phyloP scores from a whole-genome alignment of 805 yeast genomes.

The Yarrowia sp. region DNA sequence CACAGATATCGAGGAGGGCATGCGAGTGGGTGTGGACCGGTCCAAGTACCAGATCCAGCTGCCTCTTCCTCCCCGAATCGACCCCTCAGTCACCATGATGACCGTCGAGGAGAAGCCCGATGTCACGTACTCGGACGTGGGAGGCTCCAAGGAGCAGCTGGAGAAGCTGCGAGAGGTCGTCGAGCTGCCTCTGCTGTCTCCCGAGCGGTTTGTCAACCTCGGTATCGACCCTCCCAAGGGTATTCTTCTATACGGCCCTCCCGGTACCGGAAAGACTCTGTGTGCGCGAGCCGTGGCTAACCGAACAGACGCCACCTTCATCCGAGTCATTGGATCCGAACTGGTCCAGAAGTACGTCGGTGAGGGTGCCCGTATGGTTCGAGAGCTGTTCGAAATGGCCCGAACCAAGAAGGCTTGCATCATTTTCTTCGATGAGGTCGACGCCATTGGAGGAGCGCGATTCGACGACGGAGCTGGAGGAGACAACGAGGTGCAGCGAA shows the following conservation, averaged over 20 bases:
- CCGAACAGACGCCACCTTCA: constrained; percentile 98
- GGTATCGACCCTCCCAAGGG: constrained; percentile 99
- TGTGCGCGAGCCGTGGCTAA: constrained; percentile 99
- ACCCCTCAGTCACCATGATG: constrained; percentile 99
- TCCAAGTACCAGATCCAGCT: constrained; percentile 95
- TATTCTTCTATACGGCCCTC: constrained; percentile 94
- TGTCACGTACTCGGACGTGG: constrained; percentile 97
- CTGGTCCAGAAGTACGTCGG: constrained; percentile 98
- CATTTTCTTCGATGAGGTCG: constrained; percentile 97
- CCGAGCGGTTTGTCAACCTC: constrained; percentile 93
- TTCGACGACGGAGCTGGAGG: constrained; percentile 99
- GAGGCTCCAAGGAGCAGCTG: constrained; percentile 98
- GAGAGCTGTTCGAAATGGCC: constrained; percentile 99
- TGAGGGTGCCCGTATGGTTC: constrained; percentile 99
- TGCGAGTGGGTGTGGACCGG: constrained; percentile 99
- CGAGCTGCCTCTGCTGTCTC: constrained; percentile 89
- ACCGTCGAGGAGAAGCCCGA: constrained; percentile 98
- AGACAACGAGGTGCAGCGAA: constrained; percentile 98
- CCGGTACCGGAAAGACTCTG: constrained; percentile 97
- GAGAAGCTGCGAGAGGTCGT: constrained; percentile 96
- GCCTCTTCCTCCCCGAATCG: constrained; percentile 97
- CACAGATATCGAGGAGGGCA: constrained; percentile 98
- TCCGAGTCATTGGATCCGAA: constrained; percentile 97
- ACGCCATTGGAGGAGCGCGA: constrained; percentile 99
- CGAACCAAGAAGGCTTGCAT: constrained; percentile 98